Evolutionary conservation across 75 land plant species (phyloP).

Genomic region (Cunninghamia lanceolata): DNA sequence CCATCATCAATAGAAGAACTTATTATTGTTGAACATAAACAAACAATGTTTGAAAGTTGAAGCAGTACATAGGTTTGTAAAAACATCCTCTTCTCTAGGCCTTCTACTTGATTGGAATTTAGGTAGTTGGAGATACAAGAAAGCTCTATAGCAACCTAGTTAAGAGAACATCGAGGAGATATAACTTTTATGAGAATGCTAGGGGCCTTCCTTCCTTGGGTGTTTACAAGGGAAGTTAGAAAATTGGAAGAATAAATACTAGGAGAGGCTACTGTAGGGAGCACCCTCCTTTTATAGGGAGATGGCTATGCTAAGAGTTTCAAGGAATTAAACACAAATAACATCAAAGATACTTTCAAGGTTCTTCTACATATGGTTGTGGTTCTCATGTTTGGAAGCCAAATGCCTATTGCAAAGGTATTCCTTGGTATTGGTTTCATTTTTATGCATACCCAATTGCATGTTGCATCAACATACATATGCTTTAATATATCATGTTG

Average conservation of each 20-base stretch:
- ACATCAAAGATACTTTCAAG: conserved; percentile 53
- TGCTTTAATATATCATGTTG: too few relatives aligned
- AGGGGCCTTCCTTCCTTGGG: conserved; percentile 51
- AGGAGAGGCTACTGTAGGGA: conserved; percentile 48
- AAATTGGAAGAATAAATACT: conserved; percentile 45
- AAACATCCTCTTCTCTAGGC: too few relatives aligned
- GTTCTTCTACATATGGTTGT: conserved; percentile 57
- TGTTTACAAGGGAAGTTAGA: conserved; percentile 55
- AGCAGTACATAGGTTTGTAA: too few relatives aligned
- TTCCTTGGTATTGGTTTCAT: too few relatives aligned
- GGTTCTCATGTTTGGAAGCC: conserved; percentile 63
- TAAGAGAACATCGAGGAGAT: conserved; percentile 31
- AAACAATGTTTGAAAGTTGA: too few relatives aligned
- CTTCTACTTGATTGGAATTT: too few relatives aligned
- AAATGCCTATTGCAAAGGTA: conserved; percentile 57
- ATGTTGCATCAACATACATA: too few relatives aligned
- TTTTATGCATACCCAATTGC: too few relatives aligned
- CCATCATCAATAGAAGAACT: too few relatives aligned
- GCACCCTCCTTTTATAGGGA: conserved; percentile 51
- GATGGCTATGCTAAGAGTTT: conserved; percentile 60
- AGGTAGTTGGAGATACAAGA: too few relatives aligned
- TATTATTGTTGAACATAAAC: too few relatives aligned
- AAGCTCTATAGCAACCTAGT: conserved; percentile 42
- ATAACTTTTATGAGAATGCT: conserved; percentile 22
- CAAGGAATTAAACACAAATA: conserved; percentile 50